Evolutionary conservation across 768 basidiomycete species (phyloP).

Genomic region (Lactarius deliciosus): DNA sequence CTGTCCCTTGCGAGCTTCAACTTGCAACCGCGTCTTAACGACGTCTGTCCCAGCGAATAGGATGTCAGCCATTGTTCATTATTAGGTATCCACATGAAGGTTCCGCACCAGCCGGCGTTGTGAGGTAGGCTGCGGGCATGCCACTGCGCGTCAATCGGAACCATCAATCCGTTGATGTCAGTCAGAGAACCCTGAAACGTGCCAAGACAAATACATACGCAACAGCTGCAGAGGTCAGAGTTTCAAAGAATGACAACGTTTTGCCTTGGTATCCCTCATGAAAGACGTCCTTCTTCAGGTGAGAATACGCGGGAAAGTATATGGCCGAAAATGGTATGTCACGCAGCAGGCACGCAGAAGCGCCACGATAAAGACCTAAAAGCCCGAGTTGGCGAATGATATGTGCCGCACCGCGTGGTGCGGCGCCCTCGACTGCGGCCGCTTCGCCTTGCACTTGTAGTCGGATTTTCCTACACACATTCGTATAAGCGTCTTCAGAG

Average conservation of each 20-base stretch:
- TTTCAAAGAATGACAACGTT: conserved; percentile 86
- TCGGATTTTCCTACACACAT: conserved; percentile 73
- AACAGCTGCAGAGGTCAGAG: conserved; percentile 75
- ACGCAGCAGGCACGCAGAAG: conserved; percentile 88
- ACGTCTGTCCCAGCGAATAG: conserved; percentile 59
- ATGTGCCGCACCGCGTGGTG: conserved; percentile 83
- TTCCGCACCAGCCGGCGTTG: conserved; percentile 78
- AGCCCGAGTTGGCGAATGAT: conserved; percentile 92
- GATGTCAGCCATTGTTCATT: conserved; percentile 25
- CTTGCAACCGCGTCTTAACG: conserved; percentile 94
- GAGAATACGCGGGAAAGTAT: conserved; percentile 86
- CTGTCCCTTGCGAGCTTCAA: conserved; percentile 88
- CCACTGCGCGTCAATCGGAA: conserved; percentile 54
- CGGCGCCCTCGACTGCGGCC: conserved; percentile 78
- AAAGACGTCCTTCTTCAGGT: conserved; percentile 92
- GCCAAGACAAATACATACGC: conserved; percentile 53
- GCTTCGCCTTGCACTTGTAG: conserved; percentile 95
- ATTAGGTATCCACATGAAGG: conserved; percentile 1
- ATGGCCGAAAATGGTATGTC: conserved; percentile 98
- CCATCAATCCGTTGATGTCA: conserved; percentile 23
- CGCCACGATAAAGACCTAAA: conserved; percentile 89
- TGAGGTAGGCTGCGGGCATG: conserved; percentile 95
- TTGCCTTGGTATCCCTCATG: conserved; percentile 96
- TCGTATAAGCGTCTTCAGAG: conserved; percentile 1
- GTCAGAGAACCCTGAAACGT: conserved; percentile 20